Conservation (phyloP, 169 alveolate genomes). For the Cytauxzoon felis region DNA sequence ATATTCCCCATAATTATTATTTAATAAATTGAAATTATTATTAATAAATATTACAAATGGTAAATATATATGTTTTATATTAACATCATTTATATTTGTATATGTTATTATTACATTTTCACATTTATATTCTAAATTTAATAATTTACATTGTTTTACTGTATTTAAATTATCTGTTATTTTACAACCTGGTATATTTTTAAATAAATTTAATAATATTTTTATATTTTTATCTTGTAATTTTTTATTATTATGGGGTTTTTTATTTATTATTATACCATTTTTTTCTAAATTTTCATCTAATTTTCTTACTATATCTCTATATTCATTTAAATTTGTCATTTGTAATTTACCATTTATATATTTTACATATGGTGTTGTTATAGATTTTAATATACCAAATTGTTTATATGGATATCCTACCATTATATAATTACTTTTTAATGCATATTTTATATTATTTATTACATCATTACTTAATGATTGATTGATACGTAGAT, state of each 20-base stretch:
- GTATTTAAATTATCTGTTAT: constrained; percentile 5
- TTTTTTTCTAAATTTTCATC: constrained; percentile 11
- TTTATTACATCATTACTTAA: constrained; percentile 16
- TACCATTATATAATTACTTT: constrained; percentile 17
- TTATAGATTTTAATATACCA: constrained; percentile 46
- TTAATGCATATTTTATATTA: constrained; percentile 19
- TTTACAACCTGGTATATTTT: constrained; percentile 26
- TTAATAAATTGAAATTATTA: background rate
- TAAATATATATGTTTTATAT: background rate
- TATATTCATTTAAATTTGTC: constrained; percentile 28
- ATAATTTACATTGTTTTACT: constrained; percentile 5
- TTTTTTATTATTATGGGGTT: constrained; percentile 1
- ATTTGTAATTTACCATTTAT: background rate
- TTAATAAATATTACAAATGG: constrained; percentile 44
- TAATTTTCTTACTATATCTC: background rate
- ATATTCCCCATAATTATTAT: background rate
- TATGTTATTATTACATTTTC: constrained; percentile 53
- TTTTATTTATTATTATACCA: constrained; percentile 31
- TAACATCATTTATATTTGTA: constrained; percentile 24
- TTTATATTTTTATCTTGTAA: constrained; percentile 12
- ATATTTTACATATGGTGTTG: constrained; percentile 49
- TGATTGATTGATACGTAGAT: constrained; percentile 26
- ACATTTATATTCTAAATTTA: constrained; percentile 36
- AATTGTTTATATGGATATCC: constrained; percentile 61
- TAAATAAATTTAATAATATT: constrained; percentile 14